These are phyloP conservation scores for Limnomonas spitsbergensis DNA, from an alignment of 139 green algal species.

Conservation along the genomic window DNA sequence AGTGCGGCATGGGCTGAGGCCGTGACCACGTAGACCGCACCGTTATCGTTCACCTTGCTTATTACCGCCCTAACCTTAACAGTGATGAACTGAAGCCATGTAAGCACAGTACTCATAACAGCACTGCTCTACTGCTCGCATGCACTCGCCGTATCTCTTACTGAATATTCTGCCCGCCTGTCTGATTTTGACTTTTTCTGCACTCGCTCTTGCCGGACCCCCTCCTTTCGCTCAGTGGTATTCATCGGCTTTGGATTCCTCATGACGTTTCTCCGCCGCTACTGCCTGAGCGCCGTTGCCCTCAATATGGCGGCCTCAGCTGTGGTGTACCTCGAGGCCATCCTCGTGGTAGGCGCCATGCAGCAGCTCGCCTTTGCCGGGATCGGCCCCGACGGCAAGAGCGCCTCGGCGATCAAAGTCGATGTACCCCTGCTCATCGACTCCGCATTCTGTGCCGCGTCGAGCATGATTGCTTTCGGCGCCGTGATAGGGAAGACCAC, in stretches of 20 bases:
- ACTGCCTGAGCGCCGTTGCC: slow-evolving; percentile 47
- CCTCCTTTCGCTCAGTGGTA: not conserved
- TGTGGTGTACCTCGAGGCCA: slow-evolving; percentile 50
- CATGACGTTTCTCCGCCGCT: slow-evolving; percentile 65
- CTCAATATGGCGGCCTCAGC: slow-evolving; percentile 56
- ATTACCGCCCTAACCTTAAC: too few relatives aligned
- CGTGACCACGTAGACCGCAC: too few relatives aligned
- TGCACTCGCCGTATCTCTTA: too few relatives aligned
- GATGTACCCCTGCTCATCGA: slow-evolving; percentile 40
- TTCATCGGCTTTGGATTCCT: slow-evolving; percentile 66
- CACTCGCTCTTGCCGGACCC: too few relatives aligned
- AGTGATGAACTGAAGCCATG: too few relatives aligned
- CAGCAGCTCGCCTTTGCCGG: slow-evolving; percentile 33
- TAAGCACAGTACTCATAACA: too few relatives aligned
- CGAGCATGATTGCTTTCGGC: slow-evolving; percentile 65
- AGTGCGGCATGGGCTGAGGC: too few relatives aligned
- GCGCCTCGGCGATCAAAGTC: not conserved
- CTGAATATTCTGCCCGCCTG: too few relatives aligned
- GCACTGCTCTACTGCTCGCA: too few relatives aligned
- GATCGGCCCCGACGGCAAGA: not conserved
- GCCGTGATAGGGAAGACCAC: slow-evolving; percentile 61
- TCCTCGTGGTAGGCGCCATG: slow-evolving; percentile 33
- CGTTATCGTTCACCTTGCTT: too few relatives aligned
- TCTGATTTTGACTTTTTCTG: too few relatives aligned
- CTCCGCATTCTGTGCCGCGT: slow-evolving; percentile 48